Evolutionary conservation across 1,139 yeast genomes (phyloP), one percentile per base, ranked within the genome.

Genomic region (Candida frijolesensis): DNA sequence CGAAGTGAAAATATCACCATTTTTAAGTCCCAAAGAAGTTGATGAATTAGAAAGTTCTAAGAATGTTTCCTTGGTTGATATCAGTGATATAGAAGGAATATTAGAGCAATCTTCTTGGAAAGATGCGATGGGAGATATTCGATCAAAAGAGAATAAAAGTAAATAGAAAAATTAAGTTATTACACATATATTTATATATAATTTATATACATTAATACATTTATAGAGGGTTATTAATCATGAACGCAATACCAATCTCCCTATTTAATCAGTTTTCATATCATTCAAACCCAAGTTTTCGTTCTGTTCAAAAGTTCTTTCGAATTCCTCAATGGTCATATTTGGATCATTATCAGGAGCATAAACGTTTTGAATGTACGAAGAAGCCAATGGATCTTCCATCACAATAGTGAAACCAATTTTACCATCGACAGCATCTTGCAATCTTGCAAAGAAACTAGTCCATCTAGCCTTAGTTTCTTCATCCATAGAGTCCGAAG

Each of bases 311-410:
- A 77, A 74, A 6, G 96, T 85, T 75, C 99, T 86, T 58, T 90
- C 97, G 61, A 84, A 89, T 54, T 92, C 97, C 69, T 87, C 97
- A 57, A 89, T 81, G 37, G 68, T 78, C 98, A 95, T 94, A 66
- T 92, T 90, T 58, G 99, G 99, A 72, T 95, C 99, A 42, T 82
- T 82, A 68, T 95, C 99, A 19, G 99, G 99, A 34, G 99, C 99
- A 65, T 91, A 95, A 10, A 92, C 96, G 65, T 95, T 95, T 72
- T 95, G 99, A 57, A 95, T 87, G 64, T 95, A 95, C 0, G 97
- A 90, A 6, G 96, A 85, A 19, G 97, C 97, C 64, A 94, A 73
- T 7, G 99, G 99, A 70, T 95, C 99, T 57, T 84, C 90, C 96
- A 95, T 87, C 38, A 82, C 67, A 41, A 95, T 80, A 2, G 97